These are phyloP conservation scores for Speleostelium caveatum DNA, from an alignment of 78 protist genomes.

Conservation along the genomic window DNA sequence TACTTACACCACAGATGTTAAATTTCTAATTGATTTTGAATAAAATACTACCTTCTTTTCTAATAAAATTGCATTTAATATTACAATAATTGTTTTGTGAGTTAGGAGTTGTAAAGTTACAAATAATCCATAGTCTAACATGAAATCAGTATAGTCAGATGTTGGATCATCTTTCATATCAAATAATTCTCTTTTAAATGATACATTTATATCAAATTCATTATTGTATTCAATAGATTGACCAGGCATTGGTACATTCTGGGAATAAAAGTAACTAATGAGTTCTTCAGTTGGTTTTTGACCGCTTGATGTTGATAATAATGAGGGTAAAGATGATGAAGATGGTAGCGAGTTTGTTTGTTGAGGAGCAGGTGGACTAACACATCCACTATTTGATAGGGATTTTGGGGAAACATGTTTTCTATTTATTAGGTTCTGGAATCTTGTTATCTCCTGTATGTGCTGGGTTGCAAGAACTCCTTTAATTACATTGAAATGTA, in stretches of 20 bases:
- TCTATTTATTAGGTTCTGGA: conserved; percentile 29
- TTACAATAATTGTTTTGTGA: conserved; percentile 5
- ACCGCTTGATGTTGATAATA: neutral
- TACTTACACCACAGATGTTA: conserved; percentile 66
- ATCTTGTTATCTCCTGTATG: conserved; percentile 46
- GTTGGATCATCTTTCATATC: neutral
- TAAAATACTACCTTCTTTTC: conserved; percentile 56
- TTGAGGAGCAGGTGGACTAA: neutral
- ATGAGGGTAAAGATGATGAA: neutral
- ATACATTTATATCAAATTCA: neutral
- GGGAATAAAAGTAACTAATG: conserved; percentile 48
- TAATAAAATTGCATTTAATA: conserved; percentile 39
- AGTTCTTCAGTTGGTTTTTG: conserved; percentile 45
- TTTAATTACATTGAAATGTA: conserved; percentile 61
- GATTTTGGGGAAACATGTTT: neutral
- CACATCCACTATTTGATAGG: neutral
- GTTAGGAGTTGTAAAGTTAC: conserved; percentile 35
- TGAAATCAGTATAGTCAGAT: conserved; percentile 35
- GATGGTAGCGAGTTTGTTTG: neutral
- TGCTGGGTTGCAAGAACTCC: conserved; percentile 28
- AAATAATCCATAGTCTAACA: conserved; percentile 52
- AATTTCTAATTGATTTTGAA: conserved; percentile 46
- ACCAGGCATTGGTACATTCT: conserved; percentile 12
- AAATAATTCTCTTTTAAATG: conserved; percentile 24
- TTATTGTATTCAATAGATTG: neutral